Percentiles rank a stretch among this genome's conserved stretches.
Evolutionary conservation across 1,284 basidiomycete species (phyloP).

Genomic region (Stereum hirsutum): DNA sequence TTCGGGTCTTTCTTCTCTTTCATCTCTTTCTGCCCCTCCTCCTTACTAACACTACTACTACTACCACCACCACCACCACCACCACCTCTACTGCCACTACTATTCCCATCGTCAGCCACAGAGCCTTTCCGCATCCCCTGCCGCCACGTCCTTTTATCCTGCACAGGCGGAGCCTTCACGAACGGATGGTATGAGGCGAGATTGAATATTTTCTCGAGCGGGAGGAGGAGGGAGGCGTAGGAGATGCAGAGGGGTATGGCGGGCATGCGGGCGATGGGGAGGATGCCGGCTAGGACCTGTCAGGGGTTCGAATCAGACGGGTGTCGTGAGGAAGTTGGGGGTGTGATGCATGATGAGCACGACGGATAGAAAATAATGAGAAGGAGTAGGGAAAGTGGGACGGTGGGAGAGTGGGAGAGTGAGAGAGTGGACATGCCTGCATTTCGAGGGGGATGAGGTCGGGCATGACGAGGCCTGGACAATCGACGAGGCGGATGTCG

Average conservation of each 20-base stretch:
- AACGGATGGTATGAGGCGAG: slow-evolving; percentile 52
- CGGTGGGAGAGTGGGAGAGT: background rate
- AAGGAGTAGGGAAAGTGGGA: too few species aligned
- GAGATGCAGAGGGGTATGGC: slow-evolving; percentile 72
- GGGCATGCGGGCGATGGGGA: slow-evolving; percentile 85
- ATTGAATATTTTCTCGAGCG: slow-evolving; percentile 65
- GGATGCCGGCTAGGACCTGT: slow-evolving; percentile 67
- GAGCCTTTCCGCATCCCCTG: slow-evolving; percentile 30
- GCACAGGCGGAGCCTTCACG: slow-evolving; percentile 22
- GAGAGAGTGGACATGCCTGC: slow-evolving; percentile 38
- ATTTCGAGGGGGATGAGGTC: slow-evolving; percentile 72
- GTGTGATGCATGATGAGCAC: background rate
- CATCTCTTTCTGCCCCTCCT: too few species aligned
- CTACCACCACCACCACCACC: too few species aligned
- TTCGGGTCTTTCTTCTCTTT: slow-evolving; percentile 11
- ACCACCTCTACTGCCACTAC: too few species aligned
- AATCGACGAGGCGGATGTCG: slow-evolving; percentile 78
- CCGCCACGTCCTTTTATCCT: slow-evolving; percentile 70
- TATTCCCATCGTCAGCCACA: too few species aligned
- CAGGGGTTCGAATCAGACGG: slow-evolving; percentile 5
- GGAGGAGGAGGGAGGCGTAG: slow-evolving; percentile 61
- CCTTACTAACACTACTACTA: too few species aligned
- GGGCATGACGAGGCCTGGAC: slow-evolving; percentile 81
- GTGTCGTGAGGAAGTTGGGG: slow-evolving; percentile 3
- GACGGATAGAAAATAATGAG: too few species aligned